phyloP scores from a whole-genome alignment of 129 eudicot species.

The Chrysanthemum lavandulifolium region DNA sequence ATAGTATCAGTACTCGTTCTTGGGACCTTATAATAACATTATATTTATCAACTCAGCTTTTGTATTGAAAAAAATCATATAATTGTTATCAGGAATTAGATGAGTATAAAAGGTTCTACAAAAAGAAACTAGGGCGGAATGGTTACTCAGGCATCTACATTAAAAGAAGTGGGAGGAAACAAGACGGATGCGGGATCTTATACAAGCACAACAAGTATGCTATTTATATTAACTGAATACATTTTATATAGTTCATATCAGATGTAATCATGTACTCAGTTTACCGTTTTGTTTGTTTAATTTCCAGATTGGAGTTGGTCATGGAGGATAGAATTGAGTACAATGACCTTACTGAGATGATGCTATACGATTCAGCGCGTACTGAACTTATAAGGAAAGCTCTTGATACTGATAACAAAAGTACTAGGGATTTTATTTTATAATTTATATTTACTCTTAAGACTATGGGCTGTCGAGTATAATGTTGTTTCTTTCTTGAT shows the following conservation, averaged over 20 bases:
- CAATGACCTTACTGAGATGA: conserved; percentile 70
- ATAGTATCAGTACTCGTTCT: too few relatives aligned
- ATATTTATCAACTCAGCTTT: background rate
- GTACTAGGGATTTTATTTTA: background rate
- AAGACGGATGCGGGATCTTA: conserved; percentile 93
- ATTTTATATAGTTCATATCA: background rate
- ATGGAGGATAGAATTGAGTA: conserved; percentile 72
- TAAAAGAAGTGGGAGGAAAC: conserved; percentile 73
- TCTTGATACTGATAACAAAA: conserved; percentile 21
- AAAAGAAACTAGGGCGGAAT: conserved; percentile 57
- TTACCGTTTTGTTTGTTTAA: conserved; percentile 16
- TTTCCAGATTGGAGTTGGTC: conserved; percentile 71
- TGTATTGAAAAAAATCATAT: conserved; percentile 6
- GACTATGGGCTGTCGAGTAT: background rate
- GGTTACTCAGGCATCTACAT: conserved; percentile 81
- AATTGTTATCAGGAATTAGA: conserved; percentile 65
- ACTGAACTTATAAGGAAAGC: conserved; percentile 30
- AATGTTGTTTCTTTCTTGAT: conserved; percentile 3
- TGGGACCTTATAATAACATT: too few relatives aligned
- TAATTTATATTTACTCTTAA: background rate
- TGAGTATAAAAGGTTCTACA: conserved; percentile 84
- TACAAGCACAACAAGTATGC: conserved; percentile 63
- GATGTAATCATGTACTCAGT: background rate
- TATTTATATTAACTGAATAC: conserved; percentile 5
- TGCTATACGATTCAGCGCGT: conserved; percentile 36